Percentiles rank a stretch among this genome's conserved stretches.
Evolutionary conservation across 2,329 filamentous ascomycete genomes (phyloP).

Genomic region (Bipolaris cookei): DNA sequence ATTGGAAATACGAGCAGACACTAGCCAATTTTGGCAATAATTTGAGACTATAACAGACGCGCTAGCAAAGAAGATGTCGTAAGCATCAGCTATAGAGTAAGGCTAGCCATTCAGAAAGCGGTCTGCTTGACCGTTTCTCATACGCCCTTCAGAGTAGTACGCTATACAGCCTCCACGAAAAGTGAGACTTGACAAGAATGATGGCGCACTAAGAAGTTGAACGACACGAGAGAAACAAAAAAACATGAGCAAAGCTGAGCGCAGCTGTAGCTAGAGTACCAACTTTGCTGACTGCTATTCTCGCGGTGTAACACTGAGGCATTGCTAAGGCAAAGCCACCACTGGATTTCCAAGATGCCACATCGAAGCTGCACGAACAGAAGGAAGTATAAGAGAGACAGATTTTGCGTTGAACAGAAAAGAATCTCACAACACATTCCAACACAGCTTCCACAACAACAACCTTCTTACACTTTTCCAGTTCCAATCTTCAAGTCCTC

Average conservation of each 20-base stretch:
- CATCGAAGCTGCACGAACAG: not conserved
- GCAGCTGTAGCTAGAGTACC: not conserved
- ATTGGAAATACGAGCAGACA: not conserved
- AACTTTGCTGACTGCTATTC: not conserved
- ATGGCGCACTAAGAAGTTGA: not conserved
- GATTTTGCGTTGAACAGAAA: not conserved
- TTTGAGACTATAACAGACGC: not conserved
- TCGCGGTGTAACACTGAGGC: constrained; percentile 2
- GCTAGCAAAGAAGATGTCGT: not conserved
- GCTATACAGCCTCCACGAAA: constrained; percentile 6
- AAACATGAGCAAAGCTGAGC: not conserved
- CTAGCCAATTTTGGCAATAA: not conserved
- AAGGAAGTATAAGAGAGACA: constrained; percentile 8
- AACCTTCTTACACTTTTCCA: constrained; percentile 4
- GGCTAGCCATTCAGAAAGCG: not conserved
- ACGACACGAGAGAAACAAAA: not conserved
- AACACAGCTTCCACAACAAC: constrained; percentile 1
- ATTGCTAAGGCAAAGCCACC: constrained; percentile 3
- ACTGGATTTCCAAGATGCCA: not conserved
- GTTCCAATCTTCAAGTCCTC: not conserved
- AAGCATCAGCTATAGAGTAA: not conserved
- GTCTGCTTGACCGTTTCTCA: not conserved
- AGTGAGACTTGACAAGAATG: constrained; percentile 5
- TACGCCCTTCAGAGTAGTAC: not conserved
- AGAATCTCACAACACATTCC: constrained; percentile 7